Conservation (phyloP, 768 basidiomycete species). For the Dendrothele bispora region DNA sequence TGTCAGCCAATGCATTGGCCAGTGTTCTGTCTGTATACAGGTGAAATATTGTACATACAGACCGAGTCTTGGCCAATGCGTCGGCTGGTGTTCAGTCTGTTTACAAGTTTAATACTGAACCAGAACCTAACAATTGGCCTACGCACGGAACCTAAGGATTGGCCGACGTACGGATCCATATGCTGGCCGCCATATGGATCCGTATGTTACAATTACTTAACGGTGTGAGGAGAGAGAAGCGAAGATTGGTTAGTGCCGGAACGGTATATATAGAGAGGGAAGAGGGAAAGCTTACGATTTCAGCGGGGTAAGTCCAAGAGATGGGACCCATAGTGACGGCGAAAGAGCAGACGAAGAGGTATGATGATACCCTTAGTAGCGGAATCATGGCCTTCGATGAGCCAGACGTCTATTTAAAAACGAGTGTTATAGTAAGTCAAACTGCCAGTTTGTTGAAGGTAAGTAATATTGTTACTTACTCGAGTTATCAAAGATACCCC, state of each 20-base stretch:
- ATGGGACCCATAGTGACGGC: conserved; percentile 78
- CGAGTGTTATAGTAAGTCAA: conserved; percentile 43
- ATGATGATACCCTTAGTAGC: conserved; percentile 75
- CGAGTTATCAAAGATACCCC: conserved; percentile 46
- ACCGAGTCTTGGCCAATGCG: too few relatives aligned
- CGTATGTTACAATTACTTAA: too few relatives aligned
- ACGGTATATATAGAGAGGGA: conserved; percentile 32
- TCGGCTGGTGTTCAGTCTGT: too few relatives aligned
- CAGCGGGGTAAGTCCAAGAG: conserved; percentile 74
- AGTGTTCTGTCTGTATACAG: too few relatives aligned
- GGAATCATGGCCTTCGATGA: conserved; percentile 52
- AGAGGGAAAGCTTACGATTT: conserved; percentile 54
- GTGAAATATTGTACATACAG: too few relatives aligned
- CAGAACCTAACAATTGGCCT: too few relatives aligned
- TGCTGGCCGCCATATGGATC: too few relatives aligned
- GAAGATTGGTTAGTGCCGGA: neutral
- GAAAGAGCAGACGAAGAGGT: conserved; percentile 74
- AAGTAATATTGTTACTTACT: conserved; percentile 22
- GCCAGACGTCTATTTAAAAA: conserved; percentile 33
- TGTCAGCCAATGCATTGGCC: too few relatives aligned
- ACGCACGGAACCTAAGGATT: too few relatives aligned
- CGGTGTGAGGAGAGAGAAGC: too few relatives aligned
- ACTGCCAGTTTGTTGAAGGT: neutral
- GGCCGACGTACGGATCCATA: too few relatives aligned
- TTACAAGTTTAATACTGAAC: too few relatives aligned